Evolutionary conservation across 371 early-diverging fungal species (phyloP).

Genomic region (Fennellomyces sp.): DNA sequence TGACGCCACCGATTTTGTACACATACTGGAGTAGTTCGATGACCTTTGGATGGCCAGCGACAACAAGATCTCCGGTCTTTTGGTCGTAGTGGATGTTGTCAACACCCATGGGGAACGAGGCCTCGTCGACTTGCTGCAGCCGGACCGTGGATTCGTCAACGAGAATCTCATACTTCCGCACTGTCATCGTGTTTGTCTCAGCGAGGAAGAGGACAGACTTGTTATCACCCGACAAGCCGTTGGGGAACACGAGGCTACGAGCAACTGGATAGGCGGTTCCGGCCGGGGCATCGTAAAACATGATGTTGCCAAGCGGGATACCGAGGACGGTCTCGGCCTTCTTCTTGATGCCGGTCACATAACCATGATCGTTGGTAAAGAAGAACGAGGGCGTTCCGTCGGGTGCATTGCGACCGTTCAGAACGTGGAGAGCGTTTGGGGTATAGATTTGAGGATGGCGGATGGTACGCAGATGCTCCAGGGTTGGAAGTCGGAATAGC

Average conservation of each 20-base stretch:
- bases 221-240: constrained; percentile 37
- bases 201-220: constrained; percentile 28
- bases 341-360: constrained; percentile 16
- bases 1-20: background rate
- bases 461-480: constrained; percentile 23
- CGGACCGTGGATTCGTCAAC: background rate
- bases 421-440: constrained; percentile 36
- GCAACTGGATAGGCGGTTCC: constrained; percentile 21
- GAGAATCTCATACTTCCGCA: constrained; percentile 26
- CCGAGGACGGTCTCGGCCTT: constrained; percentile 28
- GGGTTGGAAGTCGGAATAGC: constrained; percentile 12
- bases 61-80: constrained; percentile 18
- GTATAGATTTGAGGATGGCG: constrained; percentile 22
- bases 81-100: constrained; percentile 35
- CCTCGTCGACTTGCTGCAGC: constrained; percentile 17
- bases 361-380: constrained; percentile 38
- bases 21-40: constrained; percentile 19
- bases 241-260: constrained; percentile 34
- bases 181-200: constrained; percentile 24
- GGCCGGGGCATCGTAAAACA: constrained; percentile 37
- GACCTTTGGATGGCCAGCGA: constrained; percentile 38
- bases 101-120: constrained; percentile 26
- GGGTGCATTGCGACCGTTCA: constrained; percentile 16
- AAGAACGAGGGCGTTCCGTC: constrained; percentile 52
- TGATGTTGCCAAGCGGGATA: constrained; percentile 25